Percentiles rank a stretch among this genome's conserved stretches.
phyloP scores from a whole-genome alignment of 192 early-diverging fungal genomes.

The Coemansia sp. region DNA sequence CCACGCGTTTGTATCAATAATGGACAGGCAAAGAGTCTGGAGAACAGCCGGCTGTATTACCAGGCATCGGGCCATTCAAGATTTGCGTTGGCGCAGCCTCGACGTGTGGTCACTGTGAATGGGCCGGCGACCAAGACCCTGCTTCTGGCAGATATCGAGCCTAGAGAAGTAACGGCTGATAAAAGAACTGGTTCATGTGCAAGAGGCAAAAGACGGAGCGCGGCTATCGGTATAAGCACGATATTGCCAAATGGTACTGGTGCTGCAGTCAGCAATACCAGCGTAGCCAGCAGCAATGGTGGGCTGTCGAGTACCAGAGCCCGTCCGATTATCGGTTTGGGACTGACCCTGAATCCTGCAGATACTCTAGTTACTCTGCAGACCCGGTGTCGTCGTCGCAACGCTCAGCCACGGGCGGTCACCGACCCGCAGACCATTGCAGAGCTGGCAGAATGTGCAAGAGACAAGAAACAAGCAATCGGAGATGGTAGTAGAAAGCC shows the following conservation, averaged over 20 bases:
- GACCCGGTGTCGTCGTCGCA: conserved; percentile 14
- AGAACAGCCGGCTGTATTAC: conserved; percentile 12
- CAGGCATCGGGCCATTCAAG: conserved; percentile 16
- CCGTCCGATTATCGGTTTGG: conserved; percentile 42
- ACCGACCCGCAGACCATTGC: conserved; percentile 3
- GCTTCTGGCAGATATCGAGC: not conserved
- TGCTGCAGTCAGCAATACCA: not conserved
- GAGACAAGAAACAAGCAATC: not conserved
- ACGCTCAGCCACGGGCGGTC: conserved; percentile 2
- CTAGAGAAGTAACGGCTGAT: not conserved
- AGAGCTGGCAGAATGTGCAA: not conserved
- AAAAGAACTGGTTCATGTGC: not conserved
- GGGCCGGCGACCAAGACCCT: not conserved
- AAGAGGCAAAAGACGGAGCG: conserved; percentile 3
- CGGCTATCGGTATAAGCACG: conserved; percentile 21
- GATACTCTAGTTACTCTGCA: conserved; percentile 40
- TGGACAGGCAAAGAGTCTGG: conserved; percentile 9
- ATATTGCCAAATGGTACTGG: conserved; percentile 10
- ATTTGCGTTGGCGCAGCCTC: conserved; percentile 43
- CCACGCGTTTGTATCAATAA: conserved; percentile 12
- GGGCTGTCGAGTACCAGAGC: conserved; percentile 9
- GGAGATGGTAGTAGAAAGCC: not conserved
- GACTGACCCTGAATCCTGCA: conserved; percentile 45
- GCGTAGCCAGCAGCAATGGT: not conserved
- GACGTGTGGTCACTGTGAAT: conserved; percentile 32